phyloP scores from a whole-genome alignment of 1,284 basidiomycete species.

The Bothia castanella region DNA sequence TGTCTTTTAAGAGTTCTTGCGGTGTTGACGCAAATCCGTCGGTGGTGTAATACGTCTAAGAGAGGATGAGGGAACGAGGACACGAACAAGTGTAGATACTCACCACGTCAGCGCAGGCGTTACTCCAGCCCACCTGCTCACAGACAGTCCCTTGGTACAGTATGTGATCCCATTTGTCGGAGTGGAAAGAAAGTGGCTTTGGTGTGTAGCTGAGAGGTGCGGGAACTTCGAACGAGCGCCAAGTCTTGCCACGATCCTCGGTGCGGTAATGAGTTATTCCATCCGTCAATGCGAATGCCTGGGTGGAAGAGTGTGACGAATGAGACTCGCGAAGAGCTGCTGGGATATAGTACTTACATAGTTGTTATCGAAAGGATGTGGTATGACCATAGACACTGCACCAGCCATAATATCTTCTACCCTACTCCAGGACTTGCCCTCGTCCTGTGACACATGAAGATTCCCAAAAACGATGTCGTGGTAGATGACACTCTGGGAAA shows the following conservation, averaged over 20 bases:
- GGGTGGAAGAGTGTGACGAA: background rate
- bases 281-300: conserved; percentile 83
- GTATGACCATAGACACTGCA: conserved; percentile 69
- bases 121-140: conserved; percentile 54
- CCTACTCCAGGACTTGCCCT: conserved; percentile 79
- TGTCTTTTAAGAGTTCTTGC: conserved; percentile 61
- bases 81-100: conserved; percentile 18
- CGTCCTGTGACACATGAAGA: conserved; percentile 82
- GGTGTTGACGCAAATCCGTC: conserved; percentile 70
- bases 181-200: conserved; percentile 80
- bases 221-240: conserved; percentile 76
- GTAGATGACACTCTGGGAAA: conserved; percentile 68
- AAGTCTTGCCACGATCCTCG: conserved; percentile 78
- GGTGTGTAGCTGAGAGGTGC: conserved; percentile 55
- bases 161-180: conserved; percentile 72
- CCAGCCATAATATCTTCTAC: conserved; percentile 63
- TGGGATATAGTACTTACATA: conserved; percentile 47
- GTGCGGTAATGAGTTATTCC: conserved; percentile 79
- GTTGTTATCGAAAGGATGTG: conserved; percentile 82
- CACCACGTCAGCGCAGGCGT: conserved; percentile 75
- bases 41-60: conserved; percentile 77
- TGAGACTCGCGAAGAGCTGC: background rate
- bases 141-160: conserved; percentile 83
- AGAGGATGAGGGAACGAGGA: conserved; percentile 4
- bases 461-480: conserved; percentile 71